Conservation (phyloP, 345 rosid genomes). For the Luvunga scandens region DNA sequence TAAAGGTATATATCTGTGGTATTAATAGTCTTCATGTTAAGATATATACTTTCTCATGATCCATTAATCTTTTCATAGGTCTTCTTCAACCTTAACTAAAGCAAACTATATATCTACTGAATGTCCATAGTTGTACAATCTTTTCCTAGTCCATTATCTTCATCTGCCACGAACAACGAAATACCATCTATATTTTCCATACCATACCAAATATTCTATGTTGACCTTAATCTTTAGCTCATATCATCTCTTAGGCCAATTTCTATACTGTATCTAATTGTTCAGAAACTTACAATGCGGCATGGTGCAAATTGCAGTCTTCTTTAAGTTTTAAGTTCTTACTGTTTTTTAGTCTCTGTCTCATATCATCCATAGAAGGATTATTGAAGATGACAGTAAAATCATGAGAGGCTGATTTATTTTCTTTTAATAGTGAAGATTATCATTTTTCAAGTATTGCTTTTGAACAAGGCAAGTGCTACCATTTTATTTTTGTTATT, state of each 20-base stretch:
- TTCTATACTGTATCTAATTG: neutral
- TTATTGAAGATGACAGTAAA: neutral
- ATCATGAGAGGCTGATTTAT: neutral
- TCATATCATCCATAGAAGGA: neutral
- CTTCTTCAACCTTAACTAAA: neutral
- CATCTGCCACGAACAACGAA: neutral
- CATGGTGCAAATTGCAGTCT: neutral
- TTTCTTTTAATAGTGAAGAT: neutral
- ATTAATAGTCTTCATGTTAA: neutral
- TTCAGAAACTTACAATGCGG: neutral
- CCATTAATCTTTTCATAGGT: neutral
- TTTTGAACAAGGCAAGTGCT: neutral
- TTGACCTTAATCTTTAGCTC: neutral
- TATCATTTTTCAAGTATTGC: neutral
- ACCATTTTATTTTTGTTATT: neutral
- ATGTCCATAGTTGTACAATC: neutral
- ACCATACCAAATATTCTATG: neutral
- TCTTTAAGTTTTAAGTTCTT: neutral
- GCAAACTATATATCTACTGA: neutral
- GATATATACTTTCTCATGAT: neutral
- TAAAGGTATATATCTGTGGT: slow-evolving; percentile 1
- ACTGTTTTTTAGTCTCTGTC: neutral
- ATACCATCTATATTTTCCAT: neutral
- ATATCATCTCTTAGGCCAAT: neutral
- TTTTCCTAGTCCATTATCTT: neutral